Base-by-base conservation (phyloP, 2,329 filamentous ascomycete species). In the Periconia sp. region DNA sequence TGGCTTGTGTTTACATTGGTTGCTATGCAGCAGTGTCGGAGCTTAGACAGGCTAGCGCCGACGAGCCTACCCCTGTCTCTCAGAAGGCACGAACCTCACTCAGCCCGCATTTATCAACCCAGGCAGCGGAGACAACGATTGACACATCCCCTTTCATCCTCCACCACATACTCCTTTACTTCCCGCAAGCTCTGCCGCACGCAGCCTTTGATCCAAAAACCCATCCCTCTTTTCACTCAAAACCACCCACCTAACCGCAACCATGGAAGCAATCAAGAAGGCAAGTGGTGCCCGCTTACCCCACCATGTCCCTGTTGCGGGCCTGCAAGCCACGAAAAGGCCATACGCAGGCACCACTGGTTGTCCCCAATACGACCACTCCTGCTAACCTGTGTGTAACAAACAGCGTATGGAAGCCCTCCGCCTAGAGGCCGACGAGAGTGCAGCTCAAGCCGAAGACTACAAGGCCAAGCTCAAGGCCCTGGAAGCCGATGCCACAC, bases 401-500 rank as follows among this genome's bases (percentile, higher is more conserved):
- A 58, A 56, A 56, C 70, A 97, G 93, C 93, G 92, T 88, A 93
- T 97, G 91, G 89, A 89, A 82, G 83, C 88, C 77, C 91, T 99
- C 81, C 92, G 93, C 75, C 80, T 93, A 78, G 91, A 97, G 85
- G 90, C 91, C 71, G 94, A 97, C 73, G 89, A 94, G 75, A 87
- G 90, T 61, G 79, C 86, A 62, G 79, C 82, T 74, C 89, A 93
- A 81, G 88, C 88, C 61, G 91, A 97, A 74, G 93, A 97, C 79
- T 85, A 96, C 64, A 87, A 94, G 80, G 64, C 78, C 69, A 92
- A 91, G 80, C 84, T 97, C 80, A 97, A 97, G 84, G 77, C 79
- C 50, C 85, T 97, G 61, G 92, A 99, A 81, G 89, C 96, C 78
- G 93, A 97, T 81, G 96, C 92, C 77, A 84, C 96, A 59, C 83